Base-by-base conservation (phyloP, 2,329 filamentous ascomycete genomes). In the Pseudogymnoascus sp. region DNA sequence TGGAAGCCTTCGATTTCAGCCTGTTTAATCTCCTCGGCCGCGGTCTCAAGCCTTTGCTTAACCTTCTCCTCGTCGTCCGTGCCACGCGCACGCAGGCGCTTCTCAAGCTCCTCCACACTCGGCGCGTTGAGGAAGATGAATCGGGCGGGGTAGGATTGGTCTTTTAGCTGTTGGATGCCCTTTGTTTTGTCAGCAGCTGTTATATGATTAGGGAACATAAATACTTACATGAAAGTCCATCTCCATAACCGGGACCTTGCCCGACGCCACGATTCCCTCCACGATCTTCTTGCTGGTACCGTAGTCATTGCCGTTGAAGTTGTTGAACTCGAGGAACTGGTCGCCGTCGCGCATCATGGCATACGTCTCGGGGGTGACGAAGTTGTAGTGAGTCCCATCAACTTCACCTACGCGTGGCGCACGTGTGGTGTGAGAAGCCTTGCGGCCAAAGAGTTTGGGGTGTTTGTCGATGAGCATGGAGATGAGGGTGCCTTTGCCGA, bases 401-500 rank as follows among this genome's bases (percentile, higher is more conserved):
- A 75, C 69, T 68, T 86, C 84, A 5, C 78, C 80, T 13, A 81
- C 79, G 7, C 70, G 69, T 2, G 80, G 75, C 27, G 74, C 72
- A 13, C 83, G 77, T 3, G 81, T 84, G 2, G 84, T 84, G 68
- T 87, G 82, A 10, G 77, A 77, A 12, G 80, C 73, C 8, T 84
- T 82, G 58, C 74, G 76, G 17, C 81, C 85, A 68, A 93, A 91
- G 17, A 84, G 84, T 60, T 84, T 82, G 5, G 83, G 84, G 71
- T 85, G 84, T 62, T 82, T 80, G 29, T 84, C 81, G 66, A 88
- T 76, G 13, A 94, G 80, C 65, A 82, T 81, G 63, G 81, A 81
- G 61, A 87, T 76, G 44, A 92, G 76, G 1, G 82, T 83, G 13
- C 84, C 83, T 71, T 88, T 89, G 48, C 85, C 86, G 7, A 80